Base-by-base conservation (phyloP, 345 rosid species). In the Excoecaria agallocha region DNA sequence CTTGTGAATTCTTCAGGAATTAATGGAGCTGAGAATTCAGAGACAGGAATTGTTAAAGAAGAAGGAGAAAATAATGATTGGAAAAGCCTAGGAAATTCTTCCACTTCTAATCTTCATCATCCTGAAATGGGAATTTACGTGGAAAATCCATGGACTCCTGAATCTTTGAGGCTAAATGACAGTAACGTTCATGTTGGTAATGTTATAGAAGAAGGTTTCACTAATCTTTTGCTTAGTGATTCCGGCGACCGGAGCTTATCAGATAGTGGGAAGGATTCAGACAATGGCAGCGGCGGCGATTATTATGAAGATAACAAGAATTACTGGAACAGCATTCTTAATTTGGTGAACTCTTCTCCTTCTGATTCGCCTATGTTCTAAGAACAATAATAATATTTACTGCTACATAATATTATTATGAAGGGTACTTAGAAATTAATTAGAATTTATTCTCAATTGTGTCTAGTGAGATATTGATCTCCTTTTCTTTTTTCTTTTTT, bases 301-400 rank as follows among this genome's bases (percentile, higher is more conserved):
- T 82, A 82, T 81, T 85, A 87, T 41, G 93, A 88, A 71, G 98
- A 94, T 72, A 94, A 90, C 81, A 94, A 92, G 87, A 92, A 89
- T 74, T 94, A 94, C 61, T 94, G 98, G 98, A 91, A 89, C 71
- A 92, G 89, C 74, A 94, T 94, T 84, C 97, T 94, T 72, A 91
- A 87, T 81, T 84, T 91, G 93, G 93, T 94, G 72, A 89, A 94
- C 74, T 92, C 93, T 76, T 84, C 97, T 25, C 97, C 98, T 30
- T 83, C 93, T 57, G 83, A 85, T 70, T 89, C 98, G 2, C 92
- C 96, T 5, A 78, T 88, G 76, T 88, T 92, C 78, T 88, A 81
- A 83, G 35, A 66, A 38, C 11, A 35, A 54, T 11, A n/a, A 39
- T 22, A 39, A 19, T 38, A 62, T 19, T 66, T 39, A 38, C 17